These are phyloP conservation scores for Vachellia pachyceras DNA, from an alignment of 306 rosid species.

Conservation along the genomic window DNA sequence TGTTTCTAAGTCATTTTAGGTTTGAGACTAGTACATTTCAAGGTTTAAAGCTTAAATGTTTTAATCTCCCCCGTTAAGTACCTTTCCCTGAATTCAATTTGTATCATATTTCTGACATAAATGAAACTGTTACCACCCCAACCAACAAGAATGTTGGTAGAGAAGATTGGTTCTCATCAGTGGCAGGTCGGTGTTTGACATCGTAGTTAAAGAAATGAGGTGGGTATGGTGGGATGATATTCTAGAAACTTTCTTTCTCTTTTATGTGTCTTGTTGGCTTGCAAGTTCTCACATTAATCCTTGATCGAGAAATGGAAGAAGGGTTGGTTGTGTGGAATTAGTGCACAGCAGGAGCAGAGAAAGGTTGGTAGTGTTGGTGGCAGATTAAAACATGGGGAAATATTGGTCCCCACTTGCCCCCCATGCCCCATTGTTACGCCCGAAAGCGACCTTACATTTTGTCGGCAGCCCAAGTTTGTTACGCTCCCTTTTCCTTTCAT, in stretches of 20 bases:
- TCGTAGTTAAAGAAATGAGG: not conserved
- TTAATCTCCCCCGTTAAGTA: too few relatives aligned
- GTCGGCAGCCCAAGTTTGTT: not conserved
- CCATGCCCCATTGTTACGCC: constrained; percentile 51
- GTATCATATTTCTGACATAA: too few relatives aligned
- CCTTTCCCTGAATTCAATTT: too few relatives aligned
- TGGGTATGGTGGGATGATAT: constrained; percentile 5
- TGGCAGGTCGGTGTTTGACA: constrained; percentile 48
- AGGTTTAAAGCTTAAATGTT: too few relatives aligned
- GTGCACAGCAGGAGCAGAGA: not conserved
- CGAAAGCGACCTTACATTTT: constrained; percentile 66
- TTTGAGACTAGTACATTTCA: too few relatives aligned
- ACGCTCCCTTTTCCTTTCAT: constrained; percentile 2
- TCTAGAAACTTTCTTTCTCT: not conserved
- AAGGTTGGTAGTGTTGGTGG: constrained; percentile 42
- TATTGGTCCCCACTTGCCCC: constrained; percentile 59
- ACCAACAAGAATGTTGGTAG: too few relatives aligned
- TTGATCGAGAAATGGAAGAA: not conserved
- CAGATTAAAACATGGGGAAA: constrained; percentile 38
- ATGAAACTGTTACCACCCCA: too few relatives aligned
- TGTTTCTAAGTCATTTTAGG: too few relatives aligned
- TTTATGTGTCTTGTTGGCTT: not conserved
- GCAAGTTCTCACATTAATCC: not conserved
- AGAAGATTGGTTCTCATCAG: too few relatives aligned
- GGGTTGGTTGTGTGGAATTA: not conserved